Evolutionary conservation across 352 stramenopile species (phyloP).

Genomic region (Globisporangium abappressorium): DNA sequence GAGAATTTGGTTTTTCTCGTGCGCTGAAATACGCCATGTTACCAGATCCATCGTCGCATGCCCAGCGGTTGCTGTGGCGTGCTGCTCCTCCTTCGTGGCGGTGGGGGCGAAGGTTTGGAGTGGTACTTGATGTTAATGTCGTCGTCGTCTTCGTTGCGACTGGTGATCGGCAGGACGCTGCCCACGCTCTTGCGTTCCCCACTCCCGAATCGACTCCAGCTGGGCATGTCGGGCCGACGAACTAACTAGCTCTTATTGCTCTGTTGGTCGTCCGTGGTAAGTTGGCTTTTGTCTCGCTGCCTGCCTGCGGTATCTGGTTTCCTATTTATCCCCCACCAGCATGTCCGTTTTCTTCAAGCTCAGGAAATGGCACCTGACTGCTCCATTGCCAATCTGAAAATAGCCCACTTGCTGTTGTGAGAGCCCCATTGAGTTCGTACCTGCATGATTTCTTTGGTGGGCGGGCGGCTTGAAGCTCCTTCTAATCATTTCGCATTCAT

Average conservation of each 20-base stretch:
- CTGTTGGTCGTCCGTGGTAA: no score
- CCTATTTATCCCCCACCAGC: no score
- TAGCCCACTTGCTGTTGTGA: no score
- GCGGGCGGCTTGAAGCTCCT: neutral
- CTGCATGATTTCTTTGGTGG: neutral
- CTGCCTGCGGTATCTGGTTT: no score
- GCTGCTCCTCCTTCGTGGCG: slow-evolving; percentile 4
- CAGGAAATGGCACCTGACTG: no score
- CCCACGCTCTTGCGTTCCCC: neutral
- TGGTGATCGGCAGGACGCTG: slow-evolving; percentile 12
- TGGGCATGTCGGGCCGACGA: neutral
- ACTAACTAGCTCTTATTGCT: neutral
- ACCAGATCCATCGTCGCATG: slow-evolving; percentile 23
- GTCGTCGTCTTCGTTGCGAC: neutral
- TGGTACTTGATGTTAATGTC: slow-evolving; percentile 16
- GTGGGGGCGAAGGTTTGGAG: slow-evolving; percentile 3
- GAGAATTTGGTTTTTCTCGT: no score
- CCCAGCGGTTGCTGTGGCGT: neutral
- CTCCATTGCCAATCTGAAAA: no score
- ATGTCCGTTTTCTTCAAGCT: no score
- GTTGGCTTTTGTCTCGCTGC: no score
- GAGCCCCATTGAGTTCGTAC: neutral
- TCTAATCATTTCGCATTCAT: neutral
- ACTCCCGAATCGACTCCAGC: slow-evolving; percentile 16
- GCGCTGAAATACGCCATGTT: no score